Evolutionary conservation across 352 stramenopile genomes (phyloP).

Genomic region (Aphanomyces invadans): DNA sequence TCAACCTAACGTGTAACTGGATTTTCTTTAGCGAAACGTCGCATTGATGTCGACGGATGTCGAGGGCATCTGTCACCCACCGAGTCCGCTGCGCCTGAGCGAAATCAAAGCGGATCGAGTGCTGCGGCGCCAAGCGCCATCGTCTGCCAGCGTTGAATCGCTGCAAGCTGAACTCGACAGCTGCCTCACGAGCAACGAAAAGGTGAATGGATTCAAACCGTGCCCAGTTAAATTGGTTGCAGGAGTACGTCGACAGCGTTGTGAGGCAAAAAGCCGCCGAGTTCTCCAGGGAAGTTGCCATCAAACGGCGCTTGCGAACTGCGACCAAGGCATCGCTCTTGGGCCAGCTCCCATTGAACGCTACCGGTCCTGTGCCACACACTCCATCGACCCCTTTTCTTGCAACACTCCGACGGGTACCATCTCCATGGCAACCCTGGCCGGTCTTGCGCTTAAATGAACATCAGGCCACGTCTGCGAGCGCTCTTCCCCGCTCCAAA

Average conservation of each 20-base stretch:
- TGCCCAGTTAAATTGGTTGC: too few species aligned
- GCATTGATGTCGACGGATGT: too few species aligned
- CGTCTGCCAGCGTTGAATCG: background rate
- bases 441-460: background rate
- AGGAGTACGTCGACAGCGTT: constrained; percentile 17
- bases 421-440: too few species aligned
- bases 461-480: background rate
- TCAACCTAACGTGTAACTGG: too few species aligned
- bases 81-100: background rate
- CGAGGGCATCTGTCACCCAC: too few species aligned
- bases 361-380: background rate
- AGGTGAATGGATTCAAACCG: too few species aligned
- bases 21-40: too few species aligned
- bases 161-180: background rate
- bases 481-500: background rate
- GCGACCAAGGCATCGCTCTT: background rate
- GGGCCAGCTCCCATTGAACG: background rate
- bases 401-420: background rate
- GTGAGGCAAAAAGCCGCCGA: background rate
- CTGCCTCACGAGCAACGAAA: background rate
- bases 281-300: background rate
- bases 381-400: too few species aligned
- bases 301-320: background rate
- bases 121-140: background rate
- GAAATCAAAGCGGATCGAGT: background rate